Evolutionary conservation across 768 basidiomycete genomes (phyloP).

Genomic region (Coprinopsis sp.): DNA sequence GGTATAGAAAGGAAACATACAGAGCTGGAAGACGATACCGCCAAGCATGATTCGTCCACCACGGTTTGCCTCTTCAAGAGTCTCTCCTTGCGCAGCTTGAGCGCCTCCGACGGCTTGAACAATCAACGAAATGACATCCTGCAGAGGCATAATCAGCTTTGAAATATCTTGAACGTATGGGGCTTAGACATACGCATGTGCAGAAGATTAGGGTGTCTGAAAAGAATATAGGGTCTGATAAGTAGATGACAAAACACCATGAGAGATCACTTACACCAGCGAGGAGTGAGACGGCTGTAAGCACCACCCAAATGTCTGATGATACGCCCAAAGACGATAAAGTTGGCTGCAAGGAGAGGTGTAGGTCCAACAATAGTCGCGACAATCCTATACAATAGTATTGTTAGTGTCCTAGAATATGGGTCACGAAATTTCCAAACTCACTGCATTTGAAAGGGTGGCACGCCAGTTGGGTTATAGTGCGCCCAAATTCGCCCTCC

Average conservation of each 20-base stretch:
- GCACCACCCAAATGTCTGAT: conserved; percentile 38
- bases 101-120: conserved; percentile 57
- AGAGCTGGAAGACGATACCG: conserved; percentile 58
- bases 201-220: conserved; percentile 42
- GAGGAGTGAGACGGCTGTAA: conserved; percentile 44
- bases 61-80: conserved; percentile 14
- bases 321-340: conserved; percentile 50
- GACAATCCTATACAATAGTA: conserved; percentile 34
- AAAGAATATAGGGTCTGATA: not conserved
- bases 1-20: conserved; percentile 19
- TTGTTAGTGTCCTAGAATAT: not conserved
- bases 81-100: conserved; percentile 30
- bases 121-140: conserved; percentile 48
- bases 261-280: conserved; percentile 32
- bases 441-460: conserved; percentile 18
- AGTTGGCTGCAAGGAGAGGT: conserved; percentile 54
- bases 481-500: conserved; percentile 17
- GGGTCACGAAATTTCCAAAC: not conserved
- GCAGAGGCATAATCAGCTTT: not conserved
- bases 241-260: not conserved
- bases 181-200: conserved; percentile 23
- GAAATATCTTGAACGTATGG: not conserved
- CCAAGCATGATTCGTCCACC: conserved; percentile 51
- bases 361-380: conserved; percentile 53
- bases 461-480: conserved; percentile 2